Conservation (phyloP, 805 yeast genomes). For the Saccharomycopsis amapae region DNA sequence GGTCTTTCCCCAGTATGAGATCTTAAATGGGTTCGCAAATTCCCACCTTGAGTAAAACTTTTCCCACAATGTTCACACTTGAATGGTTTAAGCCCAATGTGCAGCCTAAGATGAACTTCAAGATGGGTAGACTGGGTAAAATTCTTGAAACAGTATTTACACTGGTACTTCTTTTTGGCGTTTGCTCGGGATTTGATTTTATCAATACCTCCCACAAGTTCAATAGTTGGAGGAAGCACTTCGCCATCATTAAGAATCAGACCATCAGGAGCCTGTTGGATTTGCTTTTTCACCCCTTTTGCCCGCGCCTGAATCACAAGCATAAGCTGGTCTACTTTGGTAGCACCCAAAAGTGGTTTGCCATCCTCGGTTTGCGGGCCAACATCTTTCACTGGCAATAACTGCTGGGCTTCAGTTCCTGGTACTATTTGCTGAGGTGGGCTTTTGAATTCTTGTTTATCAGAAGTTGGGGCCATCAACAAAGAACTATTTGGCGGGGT, state of each 20-base stretch:
- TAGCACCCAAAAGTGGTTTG: conserved; percentile 71
- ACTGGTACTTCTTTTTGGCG: conserved; percentile 50
- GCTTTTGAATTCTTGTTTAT: no score
- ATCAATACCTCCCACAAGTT: conserved; percentile 74
- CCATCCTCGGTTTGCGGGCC: conserved; percentile 38
- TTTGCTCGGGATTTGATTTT: conserved; percentile 38
- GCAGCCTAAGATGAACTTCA: conserved; percentile 83
- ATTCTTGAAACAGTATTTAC: conserved; percentile 69
- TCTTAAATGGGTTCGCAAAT: conserved; percentile 75
- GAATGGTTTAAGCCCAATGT: conserved; percentile 81
- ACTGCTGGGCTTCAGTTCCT: background rate
- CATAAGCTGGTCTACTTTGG: conserved; percentile 88
- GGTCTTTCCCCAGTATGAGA: conserved; percentile 93
- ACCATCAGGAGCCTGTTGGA: conserved; percentile 64
- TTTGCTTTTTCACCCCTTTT: conserved; percentile 60
- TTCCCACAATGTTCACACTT: conserved; percentile 74
- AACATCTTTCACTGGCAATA: conserved; percentile 6
- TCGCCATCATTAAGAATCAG: conserved; percentile 49
- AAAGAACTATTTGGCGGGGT: conserved; percentile 18
- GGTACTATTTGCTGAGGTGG: background rate
- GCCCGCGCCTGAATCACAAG: conserved; percentile 83
- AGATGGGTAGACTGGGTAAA: conserved; percentile 88
- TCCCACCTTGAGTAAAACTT: conserved; percentile 85
- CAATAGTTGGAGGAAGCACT: conserved; percentile 51
- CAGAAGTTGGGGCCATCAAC: conserved; percentile 18